Conservation (phyloP, 2,329 filamentous ascomycete genomes). For the Alternaria alternata region DNA sequence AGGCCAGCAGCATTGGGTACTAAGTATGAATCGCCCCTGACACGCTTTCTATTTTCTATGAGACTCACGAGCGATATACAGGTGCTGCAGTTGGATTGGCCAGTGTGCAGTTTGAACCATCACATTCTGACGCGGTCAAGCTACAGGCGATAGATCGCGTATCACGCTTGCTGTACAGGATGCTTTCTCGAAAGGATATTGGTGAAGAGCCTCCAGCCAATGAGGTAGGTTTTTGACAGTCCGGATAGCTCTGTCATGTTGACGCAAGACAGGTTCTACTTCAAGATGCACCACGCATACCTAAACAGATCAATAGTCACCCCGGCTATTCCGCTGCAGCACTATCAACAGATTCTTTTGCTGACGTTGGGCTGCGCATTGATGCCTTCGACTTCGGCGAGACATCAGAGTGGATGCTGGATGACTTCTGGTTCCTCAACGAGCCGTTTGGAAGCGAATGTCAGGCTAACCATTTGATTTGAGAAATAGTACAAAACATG, state of each 20-base stretch:
- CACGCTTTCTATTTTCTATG: neutral
- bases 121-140: constrained; percentile 27
- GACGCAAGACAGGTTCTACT: neutral
- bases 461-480: neutral
- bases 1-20: neutral
- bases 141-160: constrained; percentile 33
- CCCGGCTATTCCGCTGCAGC: neutral
- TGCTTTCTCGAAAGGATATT: constrained; percentile 25
- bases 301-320: neutral
- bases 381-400: constrained; percentile 19
- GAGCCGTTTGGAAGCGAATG: neutral
- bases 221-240: constrained; percentile 17
- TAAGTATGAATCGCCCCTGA: neutral
- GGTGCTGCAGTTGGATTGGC: neutral
- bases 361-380: constrained; percentile 14
- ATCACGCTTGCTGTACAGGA: constrained; percentile 27
- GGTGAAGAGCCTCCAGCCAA: constrained; percentile 17
- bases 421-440: constrained; percentile 31
- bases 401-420: constrained; percentile 26
- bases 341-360: constrained; percentile 1
- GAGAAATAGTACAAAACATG: neutral
- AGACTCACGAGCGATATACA: neutral
- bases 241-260: neutral
- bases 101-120: constrained; percentile 31
- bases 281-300: neutral